Evolutionary conservation across 352 stramenopile species (phyloP), one percentile per base, ranked within the genome.

Genomic region (Pythium rhizo-oryzae): DNA sequence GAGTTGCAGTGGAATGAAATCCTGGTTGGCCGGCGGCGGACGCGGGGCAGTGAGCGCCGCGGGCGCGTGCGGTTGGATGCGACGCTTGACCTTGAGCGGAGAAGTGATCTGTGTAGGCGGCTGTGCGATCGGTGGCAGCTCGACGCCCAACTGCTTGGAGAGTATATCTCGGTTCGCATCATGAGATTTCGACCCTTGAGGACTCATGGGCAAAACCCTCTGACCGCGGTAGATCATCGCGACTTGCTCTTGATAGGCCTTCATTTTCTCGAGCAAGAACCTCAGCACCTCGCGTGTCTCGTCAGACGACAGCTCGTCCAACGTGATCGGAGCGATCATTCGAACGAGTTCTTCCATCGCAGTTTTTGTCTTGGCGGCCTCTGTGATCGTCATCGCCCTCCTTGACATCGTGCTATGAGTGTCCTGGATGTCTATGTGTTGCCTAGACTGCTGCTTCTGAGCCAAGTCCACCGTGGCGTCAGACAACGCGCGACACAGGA

Each of bases 221-320:
- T 69, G 11, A 4, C 56, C 39, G 8, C 67, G 62, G 33, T 85
- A 87, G 2, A 89, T 59, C 24, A 76, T 59, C 21, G 82, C 79
- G 9, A 90, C 74, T 41, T 76, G 72, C 8, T 81, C 55, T 72
- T 93, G 85, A 58, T 90, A 90, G 4, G 72, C 39, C n/a, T 74
- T 74, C 69, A 91, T 81, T 53, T 90, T 91, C 37, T 86, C 81
- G 9, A 93, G 56, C 8, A 93, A 50, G 43, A 93, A 84, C n/a
- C 69, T 47, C 7, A 93, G 55, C 15, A 91, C 72, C 13, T 76
- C 61, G 2, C 73, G 77, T n/a, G 65, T 75, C 13, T 90, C 80
- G 12, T 78, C 62, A 5, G 66, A 63, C 2, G 75, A 82, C 12
- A 93, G 67, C 47, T 91, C 82, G 21, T 93, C 81, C 24, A 90